These are phyloP conservation scores for Diversispora epigaea DNA, from an alignment of 192 early-diverging fungal species.

Conservation along the genomic window DNA sequence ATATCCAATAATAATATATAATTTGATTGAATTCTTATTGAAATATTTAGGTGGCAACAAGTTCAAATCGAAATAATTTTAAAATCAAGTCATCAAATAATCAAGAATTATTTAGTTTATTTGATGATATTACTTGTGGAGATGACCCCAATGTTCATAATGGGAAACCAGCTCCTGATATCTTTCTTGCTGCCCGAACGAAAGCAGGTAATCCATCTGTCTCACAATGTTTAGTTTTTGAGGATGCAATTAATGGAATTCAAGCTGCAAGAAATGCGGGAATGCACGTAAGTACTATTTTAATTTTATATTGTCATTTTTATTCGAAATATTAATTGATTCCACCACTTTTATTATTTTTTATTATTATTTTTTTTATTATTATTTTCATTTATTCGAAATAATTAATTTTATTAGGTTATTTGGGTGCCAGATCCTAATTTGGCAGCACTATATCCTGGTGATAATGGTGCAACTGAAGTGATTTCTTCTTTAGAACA, in stretches of 20 bases:
- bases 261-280: slow-evolving; percentile 76
- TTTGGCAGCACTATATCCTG: slow-evolving; percentile 44
- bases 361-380: not conserved
- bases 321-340: too few species aligned
- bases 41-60: slow-evolving; percentile 66
- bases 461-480: slow-evolving; percentile 51
- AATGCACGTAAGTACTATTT: slow-evolving; percentile 58
- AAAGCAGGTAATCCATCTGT: slow-evolving; percentile 50
- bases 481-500: slow-evolving; percentile 61
- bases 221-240: slow-evolving; percentile 85
- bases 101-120: slow-evolving; percentile 71
- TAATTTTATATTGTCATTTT: too few species aligned
- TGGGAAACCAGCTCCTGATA: slow-evolving; percentile 90
- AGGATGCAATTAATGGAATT: slow-evolving; percentile 84
- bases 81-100: slow-evolving; percentile 72
- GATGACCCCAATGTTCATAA: slow-evolving; percentile 77
- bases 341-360: too few species aligned
- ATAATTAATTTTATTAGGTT: not conserved
- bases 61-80: slow-evolving; percentile 75
- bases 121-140: slow-evolving; percentile 82
- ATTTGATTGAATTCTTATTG: not conserved
- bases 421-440: slow-evolving; percentile 87
- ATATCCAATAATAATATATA: not conserved
- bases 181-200: slow-evolving; percentile 62
- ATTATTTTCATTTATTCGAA: not conserved